Conservation (phyloP, 73 alveolate species). For the Durusdinium trenchii region DNA sequence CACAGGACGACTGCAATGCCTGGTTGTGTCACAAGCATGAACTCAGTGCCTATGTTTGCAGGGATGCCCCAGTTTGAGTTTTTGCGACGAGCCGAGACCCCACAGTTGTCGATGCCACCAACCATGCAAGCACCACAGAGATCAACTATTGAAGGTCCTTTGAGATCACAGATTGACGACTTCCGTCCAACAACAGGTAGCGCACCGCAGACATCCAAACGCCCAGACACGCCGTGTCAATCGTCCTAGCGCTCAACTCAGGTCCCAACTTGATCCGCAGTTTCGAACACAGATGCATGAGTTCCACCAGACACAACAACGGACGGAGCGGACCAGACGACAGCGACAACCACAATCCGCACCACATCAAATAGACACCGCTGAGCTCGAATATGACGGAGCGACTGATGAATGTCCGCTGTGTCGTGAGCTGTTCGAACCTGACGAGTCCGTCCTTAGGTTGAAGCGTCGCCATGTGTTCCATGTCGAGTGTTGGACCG, state of each 20-base stretch:
- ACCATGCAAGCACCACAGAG: neutral
- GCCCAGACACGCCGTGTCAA: neutral
- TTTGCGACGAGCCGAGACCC: neutral
- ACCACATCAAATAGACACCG: neutral
- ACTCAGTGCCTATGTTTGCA: neutral
- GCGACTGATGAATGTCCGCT: neutral
- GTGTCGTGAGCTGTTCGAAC: neutral
- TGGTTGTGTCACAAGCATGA: too few species aligned
- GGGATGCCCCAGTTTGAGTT: neutral
- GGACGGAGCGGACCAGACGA: neutral
- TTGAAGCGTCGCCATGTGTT: neutral
- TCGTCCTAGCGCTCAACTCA: neutral
- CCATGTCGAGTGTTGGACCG: conserved; percentile 14
- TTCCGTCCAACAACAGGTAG: neutral
- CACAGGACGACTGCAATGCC: too few species aligned
- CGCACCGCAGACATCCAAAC: neutral
- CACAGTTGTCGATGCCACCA: neutral
- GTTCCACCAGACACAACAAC: neutral
- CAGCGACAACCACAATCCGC: too few species aligned
- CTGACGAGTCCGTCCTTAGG: neutral
- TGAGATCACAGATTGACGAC: neutral
- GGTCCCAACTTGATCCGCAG: neutral
- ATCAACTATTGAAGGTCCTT: neutral
- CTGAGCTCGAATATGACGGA: neutral
- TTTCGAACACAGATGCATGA: neutral